phyloP scores from a whole-genome alignment of 768 basidiomycete species.

The Naematelia aurantialba region DNA sequence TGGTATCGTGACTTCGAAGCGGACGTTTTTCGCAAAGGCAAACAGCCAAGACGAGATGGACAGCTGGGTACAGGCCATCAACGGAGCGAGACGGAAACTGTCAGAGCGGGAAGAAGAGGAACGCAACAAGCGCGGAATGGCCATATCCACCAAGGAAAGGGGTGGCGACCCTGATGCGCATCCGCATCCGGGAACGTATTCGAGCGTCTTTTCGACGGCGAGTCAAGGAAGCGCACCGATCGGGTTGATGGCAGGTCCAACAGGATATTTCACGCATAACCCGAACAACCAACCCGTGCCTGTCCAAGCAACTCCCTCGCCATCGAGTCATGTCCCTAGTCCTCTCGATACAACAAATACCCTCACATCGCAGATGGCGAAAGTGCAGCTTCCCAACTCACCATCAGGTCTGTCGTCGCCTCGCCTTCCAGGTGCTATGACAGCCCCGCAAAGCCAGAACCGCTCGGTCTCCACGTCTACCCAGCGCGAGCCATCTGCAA shows the following conservation, averaged over 20 bases:
- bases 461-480: conserved; percentile 9
- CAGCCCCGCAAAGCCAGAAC: background rate
- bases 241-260: background rate
- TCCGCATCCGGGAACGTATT: conserved; percentile 10
- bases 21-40: conserved; percentile 90
- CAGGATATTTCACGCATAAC: background rate
- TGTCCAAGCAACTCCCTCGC: background rate
- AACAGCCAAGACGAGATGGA: conserved; percentile 66
- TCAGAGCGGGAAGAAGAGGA: conserved; percentile 50
- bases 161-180: conserved; percentile 10
- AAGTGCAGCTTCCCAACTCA: background rate
- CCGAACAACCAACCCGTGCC: background rate
- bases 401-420: conserved; percentile 1
- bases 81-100: conserved; percentile 66
- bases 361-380: conserved; percentile 6
- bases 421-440: background rate
- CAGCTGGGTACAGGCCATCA: conserved; percentile 78
- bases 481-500: conserved; percentile 33
- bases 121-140: conserved; percentile 7
- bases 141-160: background rate
- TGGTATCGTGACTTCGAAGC: conserved; percentile 79
- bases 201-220: background rate
- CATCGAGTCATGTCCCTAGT: no score
- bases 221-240: background rate
- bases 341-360: no score